Evolutionary conservation across 495 filamentous ascomycete genomes (phyloP).

Genomic region (Gamarada debralockiae): DNA sequence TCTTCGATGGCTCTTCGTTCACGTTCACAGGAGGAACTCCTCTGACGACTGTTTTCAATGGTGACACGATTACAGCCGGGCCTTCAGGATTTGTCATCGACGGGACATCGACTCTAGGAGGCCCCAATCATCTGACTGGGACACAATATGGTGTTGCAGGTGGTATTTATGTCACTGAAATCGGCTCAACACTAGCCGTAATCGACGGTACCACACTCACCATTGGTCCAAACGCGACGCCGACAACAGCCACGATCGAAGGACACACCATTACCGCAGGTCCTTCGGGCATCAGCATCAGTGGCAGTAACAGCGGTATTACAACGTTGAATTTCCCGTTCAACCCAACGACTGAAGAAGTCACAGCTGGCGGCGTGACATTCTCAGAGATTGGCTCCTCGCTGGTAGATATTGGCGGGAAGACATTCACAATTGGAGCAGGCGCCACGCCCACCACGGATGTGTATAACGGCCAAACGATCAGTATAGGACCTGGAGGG

Average conservation of each 20-base stretch:
- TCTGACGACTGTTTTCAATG: conserved; percentile 15
- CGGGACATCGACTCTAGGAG: conserved; percentile 36
- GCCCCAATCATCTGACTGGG: conserved; percentile 27
- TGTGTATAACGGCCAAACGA: conserved; percentile 18
- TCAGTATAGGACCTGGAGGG: conserved; percentile 18
- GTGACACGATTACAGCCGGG: conserved; percentile 33
- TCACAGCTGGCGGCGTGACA: conserved; percentile 21
- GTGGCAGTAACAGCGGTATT: conserved; percentile 13
- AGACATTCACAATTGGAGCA: conserved; percentile 17
- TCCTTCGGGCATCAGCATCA: conserved; percentile 40
- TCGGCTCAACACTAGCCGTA: conserved; percentile 46
- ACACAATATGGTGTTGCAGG: conserved; percentile 41
- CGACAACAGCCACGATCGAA: conserved; percentile 28
- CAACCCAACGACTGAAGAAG: conserved; percentile 29
- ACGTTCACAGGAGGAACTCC: conserved; percentile 31
- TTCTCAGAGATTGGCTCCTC: conserved; percentile 18
- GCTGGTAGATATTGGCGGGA: conserved; percentile 16
- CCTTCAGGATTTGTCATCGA: conserved; percentile 39
- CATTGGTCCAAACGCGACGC: conserved; percentile 31
- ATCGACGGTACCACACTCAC: conserved; percentile 41
- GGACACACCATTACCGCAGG: conserved; percentile 34
- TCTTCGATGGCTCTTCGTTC: conserved; percentile 40
- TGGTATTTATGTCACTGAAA: conserved; percentile 42
- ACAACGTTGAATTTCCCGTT: conserved; percentile 38
- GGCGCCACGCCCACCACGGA: conserved; percentile 10